Conservation (phyloP, 495 filamentous ascomycete species). For the Stereocaulon alpinum region DNA sequence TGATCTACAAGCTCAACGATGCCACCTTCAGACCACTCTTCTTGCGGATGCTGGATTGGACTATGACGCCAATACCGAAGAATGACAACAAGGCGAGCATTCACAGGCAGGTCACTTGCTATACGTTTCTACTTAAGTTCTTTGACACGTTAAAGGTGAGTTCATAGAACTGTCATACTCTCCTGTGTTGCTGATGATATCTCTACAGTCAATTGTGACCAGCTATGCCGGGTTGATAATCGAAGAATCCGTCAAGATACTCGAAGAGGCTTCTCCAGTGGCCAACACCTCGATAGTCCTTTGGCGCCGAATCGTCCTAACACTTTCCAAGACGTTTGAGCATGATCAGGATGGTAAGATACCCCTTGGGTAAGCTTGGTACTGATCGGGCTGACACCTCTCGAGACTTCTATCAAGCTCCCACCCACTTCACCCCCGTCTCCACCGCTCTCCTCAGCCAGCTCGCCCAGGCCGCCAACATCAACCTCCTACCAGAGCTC, state of each 20-base stretch:
- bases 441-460: constrained; percentile 57
- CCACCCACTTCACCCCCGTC: constrained; percentile 67
- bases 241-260: constrained; percentile 56
- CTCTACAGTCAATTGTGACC: constrained; percentile 68
- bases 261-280: constrained; percentile 40
- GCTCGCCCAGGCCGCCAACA: constrained; percentile 45
- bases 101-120: constrained; percentile 58
- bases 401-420: constrained; percentile 77
- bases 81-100: constrained; percentile 44
- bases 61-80: constrained; percentile 44
- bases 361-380: not conserved
- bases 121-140: constrained; percentile 66
- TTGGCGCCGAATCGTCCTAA: constrained; percentile 53
- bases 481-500: constrained; percentile 36
- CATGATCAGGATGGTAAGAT: constrained; percentile 60
- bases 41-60: constrained; percentile 70
- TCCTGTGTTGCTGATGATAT: not conserved
- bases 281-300: constrained; percentile 44
- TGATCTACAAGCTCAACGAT: constrained; percentile 95
- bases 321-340: constrained; percentile 63
- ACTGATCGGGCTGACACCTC: constrained; percentile 9
- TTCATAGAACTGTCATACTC: not conserved
- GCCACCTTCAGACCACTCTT: constrained; percentile 93
- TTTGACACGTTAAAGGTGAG: constrained; percentile 69
- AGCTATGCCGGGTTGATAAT: constrained; percentile 79